Base-by-base conservation (phyloP, 495 filamentous ascomycete species). In the Podospora fimiseda region DNA sequence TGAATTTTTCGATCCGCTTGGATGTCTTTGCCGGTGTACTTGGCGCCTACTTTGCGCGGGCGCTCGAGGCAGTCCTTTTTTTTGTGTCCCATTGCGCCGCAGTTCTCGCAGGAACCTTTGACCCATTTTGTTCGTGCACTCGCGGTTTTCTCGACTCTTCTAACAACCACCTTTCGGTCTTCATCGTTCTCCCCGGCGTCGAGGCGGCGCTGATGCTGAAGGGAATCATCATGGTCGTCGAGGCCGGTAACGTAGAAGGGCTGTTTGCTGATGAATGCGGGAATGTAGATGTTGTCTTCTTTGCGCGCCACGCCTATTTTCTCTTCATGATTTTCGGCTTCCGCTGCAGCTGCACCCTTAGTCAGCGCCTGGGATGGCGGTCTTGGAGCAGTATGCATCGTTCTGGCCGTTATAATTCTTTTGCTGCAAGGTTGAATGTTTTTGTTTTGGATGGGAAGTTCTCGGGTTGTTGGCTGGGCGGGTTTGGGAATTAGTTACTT, bases 101-200 rank as follows among this genome's bases (percentile, higher is more conserved):
- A 98, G 74, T 98, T 98, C 70, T 95, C 90, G 71, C 93, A 98
- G 39, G 93, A 89, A 60, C 93, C 93, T 73, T 96, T 96, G 60
- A 94, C 88, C 70, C 88, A 98, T 64, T 96, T 97, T 55, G 93
- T 98, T 23, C 89, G 89, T 6, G 88, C 88, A 13, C 88, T 86
- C 2, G 86, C 89, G 19, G 79, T 70, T 62, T 87, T 85, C 69
- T 85, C 86, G 56, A 89, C 88, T 33, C 92, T 55, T 9, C 56
- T 53, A 9, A 60, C 22, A 18, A 52, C 87, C 18, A 88, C 82
- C 62, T 85, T 79, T 55, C 85, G 81, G 41, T 83, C 79, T 52
- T 80, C 78, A 51, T 71, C 65, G 59, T 52, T 50, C 20, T 74
- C 70, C 58, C 86, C 27, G 2, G 27, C 27, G 27, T 38, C 85